These are phyloP conservation scores for Epichloe amarillans DNA, from an alignment of 2,329 filamentous ascomycete genomes.

Conservation along the genomic window DNA sequence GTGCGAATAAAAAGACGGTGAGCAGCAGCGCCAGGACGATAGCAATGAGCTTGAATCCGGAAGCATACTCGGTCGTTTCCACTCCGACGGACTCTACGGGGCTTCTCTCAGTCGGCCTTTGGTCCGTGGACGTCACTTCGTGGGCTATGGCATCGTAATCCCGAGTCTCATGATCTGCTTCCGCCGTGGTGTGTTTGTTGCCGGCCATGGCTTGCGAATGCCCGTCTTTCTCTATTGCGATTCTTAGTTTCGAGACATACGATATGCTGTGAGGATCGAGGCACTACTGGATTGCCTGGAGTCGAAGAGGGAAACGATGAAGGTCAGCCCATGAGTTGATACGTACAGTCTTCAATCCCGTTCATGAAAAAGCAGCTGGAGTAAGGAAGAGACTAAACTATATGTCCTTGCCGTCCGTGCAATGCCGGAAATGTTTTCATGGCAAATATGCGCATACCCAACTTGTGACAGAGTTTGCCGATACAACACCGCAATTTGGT, in stretches of 20 bases:
- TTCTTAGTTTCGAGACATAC: background rate
- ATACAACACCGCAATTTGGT: too few species aligned
- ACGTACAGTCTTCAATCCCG: too few species aligned
- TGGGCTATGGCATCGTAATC: background rate
- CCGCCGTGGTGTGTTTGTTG: background rate
- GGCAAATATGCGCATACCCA: background rate
- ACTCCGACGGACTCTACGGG: background rate
- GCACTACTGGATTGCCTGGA: background rate
- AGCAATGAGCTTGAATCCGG: background rate
- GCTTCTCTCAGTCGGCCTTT: background rate
- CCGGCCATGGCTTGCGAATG: background rate
- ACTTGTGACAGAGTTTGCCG: too few species aligned
- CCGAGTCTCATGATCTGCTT: background rate
- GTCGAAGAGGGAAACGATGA: too few species aligned
- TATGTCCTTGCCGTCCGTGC: background rate
- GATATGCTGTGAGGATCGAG: background rate
- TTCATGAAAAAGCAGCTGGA: too few species aligned
- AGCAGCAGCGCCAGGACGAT: background rate
- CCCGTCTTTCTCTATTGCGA: background rate
- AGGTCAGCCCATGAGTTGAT: too few species aligned
- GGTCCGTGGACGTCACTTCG: background rate
- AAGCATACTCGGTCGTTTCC: background rate
- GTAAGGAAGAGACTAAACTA: background rate
- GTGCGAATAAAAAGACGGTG: background rate
- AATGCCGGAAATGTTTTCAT: background rate